Evolutionary conservation across 306 rosid species (phyloP).

Genomic region (Fragaria ananassa): DNA sequence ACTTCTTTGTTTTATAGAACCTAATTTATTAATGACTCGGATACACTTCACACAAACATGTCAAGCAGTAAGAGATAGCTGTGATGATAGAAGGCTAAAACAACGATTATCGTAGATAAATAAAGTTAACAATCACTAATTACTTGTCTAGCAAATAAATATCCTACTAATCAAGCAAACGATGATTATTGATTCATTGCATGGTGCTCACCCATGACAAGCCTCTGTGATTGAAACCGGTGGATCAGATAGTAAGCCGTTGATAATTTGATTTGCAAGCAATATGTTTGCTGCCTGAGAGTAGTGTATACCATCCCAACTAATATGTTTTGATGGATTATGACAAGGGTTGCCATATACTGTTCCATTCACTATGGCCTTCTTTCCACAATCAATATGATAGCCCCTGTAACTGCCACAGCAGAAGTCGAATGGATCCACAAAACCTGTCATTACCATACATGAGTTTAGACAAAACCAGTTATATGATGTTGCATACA

Average conservation of each 20-base stretch:
- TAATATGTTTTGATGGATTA: conserved; percentile 62
- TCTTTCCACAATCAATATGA: conserved; percentile 64
- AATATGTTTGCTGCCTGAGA: conserved; percentile 68
- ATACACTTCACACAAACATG: not conserved
- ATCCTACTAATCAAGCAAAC: not conserved
- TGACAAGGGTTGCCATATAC: conserved; percentile 70
- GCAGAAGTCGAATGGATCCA: conserved; percentile 66
- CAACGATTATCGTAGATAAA: not conserved
- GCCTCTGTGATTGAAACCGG: conserved; percentile 58
- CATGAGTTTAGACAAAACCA: not conserved
- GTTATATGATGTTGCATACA: not conserved
- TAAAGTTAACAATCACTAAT: not conserved
- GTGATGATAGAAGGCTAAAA: not conserved
- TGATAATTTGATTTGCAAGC: conserved; percentile 52
- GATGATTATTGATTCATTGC: not conserved
- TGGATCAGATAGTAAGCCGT: conserved; percentile 63
- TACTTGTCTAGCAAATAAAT: not conserved
- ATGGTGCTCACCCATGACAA: conserved; percentile 35
- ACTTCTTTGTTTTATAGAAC: not conserved
- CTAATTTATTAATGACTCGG: not conserved
- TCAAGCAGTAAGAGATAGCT: not conserved
- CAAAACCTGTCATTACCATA: conserved; percentile 58
- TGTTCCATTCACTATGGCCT: conserved; percentile 58
- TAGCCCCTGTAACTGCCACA: conserved; percentile 78
- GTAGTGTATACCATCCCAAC: conserved; percentile 93